phyloP scores from a whole-genome alignment of 495 filamentous ascomycete species.

The Penicillium longicatenatum region DNA sequence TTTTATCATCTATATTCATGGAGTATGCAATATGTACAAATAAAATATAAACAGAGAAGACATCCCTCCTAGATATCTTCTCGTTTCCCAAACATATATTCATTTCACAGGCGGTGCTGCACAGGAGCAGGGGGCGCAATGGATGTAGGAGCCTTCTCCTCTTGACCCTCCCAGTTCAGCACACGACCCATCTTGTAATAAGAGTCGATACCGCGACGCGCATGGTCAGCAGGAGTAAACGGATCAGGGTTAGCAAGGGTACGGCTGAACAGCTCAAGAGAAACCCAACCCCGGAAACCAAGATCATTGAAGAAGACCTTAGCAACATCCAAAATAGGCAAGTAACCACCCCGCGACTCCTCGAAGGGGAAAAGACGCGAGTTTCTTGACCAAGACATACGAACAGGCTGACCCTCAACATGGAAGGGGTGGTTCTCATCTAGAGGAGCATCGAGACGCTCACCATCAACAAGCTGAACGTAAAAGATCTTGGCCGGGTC shows the following conservation, averaged over 20 bases:
- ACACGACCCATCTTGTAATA: slow-evolving; percentile 59
- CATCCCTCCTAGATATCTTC: background rate
- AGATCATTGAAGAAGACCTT: slow-evolving; percentile 63
- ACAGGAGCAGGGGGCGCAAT: slow-evolving; percentile 19
- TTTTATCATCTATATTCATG: slow-evolving; percentile 12
- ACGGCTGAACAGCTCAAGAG: slow-evolving; percentile 74
- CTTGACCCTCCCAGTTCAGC: slow-evolving; percentile 28
- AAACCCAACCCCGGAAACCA: slow-evolving; percentile 76
- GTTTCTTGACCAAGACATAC: slow-evolving; percentile 84
- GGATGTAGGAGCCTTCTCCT: slow-evolving; percentile 7
- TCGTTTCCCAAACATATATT: background rate
- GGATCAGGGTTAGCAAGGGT: slow-evolving; percentile 58
- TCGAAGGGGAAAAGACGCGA: slow-evolving; percentile 77
- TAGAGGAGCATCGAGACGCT: slow-evolving; percentile 60
- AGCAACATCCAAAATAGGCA: slow-evolving; percentile 64
- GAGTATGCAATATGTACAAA: slow-evolving; percentile 13
- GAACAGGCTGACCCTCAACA: slow-evolving; percentile 58
- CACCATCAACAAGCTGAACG: slow-evolving; percentile 78
- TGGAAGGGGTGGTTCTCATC: slow-evolving; percentile 65
- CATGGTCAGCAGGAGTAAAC: slow-evolving; percentile 62
- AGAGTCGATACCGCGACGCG: slow-evolving; percentile 59
- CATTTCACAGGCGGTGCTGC: slow-evolving; percentile 29
- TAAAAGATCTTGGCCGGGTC: slow-evolving; percentile 74
- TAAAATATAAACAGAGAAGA: slow-evolving; percentile 2
- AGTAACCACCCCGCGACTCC: slow-evolving; percentile 66